Conservation (phyloP, 2,329 filamentous ascomycete species). For the Sporothrix protearum region DNA sequence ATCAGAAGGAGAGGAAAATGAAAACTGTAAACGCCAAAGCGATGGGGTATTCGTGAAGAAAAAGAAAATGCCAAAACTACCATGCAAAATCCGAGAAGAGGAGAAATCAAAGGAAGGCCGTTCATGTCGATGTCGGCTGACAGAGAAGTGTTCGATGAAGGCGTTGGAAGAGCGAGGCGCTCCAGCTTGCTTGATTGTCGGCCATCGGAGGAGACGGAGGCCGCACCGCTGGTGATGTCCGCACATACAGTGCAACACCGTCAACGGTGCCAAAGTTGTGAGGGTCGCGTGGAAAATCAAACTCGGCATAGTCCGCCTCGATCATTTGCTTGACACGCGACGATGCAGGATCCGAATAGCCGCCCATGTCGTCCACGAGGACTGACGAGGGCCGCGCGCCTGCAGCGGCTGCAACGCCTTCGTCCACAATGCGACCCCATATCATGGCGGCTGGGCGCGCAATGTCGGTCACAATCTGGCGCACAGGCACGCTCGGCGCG, state of each 20-base stretch:
- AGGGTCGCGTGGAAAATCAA: conserved; percentile 23
- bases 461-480: conserved; percentile 37
- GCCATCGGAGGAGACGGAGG: not conserved
- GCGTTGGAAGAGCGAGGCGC: conserved; percentile 9
- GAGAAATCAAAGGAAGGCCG: not conserved
- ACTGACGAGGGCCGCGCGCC: not conserved
- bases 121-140: conserved; percentile 7
- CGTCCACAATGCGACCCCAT: conserved; percentile 25
- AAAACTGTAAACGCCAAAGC: not conserved
- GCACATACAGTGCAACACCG: conserved; percentile 27
- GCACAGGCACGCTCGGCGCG: conserved; percentile 32
- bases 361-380: conserved; percentile 24
- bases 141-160: conserved; percentile 20
- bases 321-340: conserved; percentile 27
- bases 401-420: not conserved
- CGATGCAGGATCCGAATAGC: conserved; percentile 27
- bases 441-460: conserved; percentile 36
- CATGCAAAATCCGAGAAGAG: not conserved
- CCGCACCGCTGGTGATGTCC: conserved; percentile 6
- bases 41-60: conserved; percentile 4
- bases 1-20: not conserved
- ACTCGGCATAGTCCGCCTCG: conserved; percentile 22
- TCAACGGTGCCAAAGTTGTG: conserved; percentile 25
- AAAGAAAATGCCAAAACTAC: not conserved
- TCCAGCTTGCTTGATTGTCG: conserved; percentile 9